Evolutionary conservation across 495 filamentous ascomycete genomes (phyloP).

Genomic region (Aspergillus bertholletiae): DNA sequence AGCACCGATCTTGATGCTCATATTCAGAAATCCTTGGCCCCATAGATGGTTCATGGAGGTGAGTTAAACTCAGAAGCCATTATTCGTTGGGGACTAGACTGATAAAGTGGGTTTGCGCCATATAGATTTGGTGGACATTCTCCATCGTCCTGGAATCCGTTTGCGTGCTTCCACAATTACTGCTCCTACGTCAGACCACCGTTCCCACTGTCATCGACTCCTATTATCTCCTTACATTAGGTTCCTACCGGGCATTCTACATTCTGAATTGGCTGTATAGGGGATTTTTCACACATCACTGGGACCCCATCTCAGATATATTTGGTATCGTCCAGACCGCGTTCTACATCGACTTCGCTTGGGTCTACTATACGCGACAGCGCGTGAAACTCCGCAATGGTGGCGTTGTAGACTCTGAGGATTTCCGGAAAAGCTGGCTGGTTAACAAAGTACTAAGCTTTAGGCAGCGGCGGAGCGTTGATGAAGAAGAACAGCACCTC

Average conservation of each 20-base stretch:
- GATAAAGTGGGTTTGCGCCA: not conserved
- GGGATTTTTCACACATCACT: slow-evolving; percentile 53
- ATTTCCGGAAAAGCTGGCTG: slow-evolving; percentile 79
- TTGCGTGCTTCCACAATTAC: slow-evolving; percentile 84
- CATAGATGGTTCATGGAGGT: slow-evolving; percentile 55
- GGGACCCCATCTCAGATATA: slow-evolving; percentile 70
- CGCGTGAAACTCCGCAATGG: slow-evolving; percentile 90
- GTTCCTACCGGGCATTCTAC: slow-evolving; percentile 87
- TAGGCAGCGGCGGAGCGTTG: slow-evolving; percentile 26
- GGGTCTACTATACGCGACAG: slow-evolving; percentile 94
- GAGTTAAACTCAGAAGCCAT: slow-evolving; percentile 16
- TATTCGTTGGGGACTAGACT: slow-evolving; percentile 1
- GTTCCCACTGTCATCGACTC: slow-evolving; percentile 96
- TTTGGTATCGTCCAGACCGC: slow-evolving; percentile 90
- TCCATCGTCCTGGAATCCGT: slow-evolving; percentile 88
- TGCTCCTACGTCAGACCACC: slow-evolving; percentile 87
- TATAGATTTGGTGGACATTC: slow-evolving; percentile 74
- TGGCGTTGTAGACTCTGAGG: slow-evolving; percentile 89
- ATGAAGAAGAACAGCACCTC: slow-evolving; percentile 38
- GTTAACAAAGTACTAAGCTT: slow-evolving; percentile 45
- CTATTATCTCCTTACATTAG: slow-evolving; percentile 85
- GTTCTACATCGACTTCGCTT: slow-evolving; percentile 91
- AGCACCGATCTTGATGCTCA: slow-evolving; percentile 62
- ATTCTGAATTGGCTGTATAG: slow-evolving; percentile 88
- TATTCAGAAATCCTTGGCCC: slow-evolving; percentile 47